Evolutionary conservation across 148 eudicot genomes (phyloP).

Genomic region (Diospyros kaki): DNA sequence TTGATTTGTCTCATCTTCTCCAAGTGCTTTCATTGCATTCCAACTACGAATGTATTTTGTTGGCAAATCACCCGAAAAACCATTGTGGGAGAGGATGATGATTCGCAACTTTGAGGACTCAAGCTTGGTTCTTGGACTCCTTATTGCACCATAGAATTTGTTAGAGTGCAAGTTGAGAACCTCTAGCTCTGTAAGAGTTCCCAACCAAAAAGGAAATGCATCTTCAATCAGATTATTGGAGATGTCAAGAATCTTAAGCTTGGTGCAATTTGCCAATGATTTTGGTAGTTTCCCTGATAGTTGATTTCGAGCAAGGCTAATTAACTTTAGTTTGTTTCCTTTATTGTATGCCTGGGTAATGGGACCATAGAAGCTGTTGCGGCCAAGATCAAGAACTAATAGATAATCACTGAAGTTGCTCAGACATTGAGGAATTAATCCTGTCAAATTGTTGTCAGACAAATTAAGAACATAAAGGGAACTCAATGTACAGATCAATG

Average conservation of each 20-base stretch:
- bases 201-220: slow-evolving; percentile 46
- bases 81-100: slow-evolving; percentile 37
- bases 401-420: slow-evolving; percentile 1
- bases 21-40: slow-evolving; percentile 22
- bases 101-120: slow-evolving; percentile 28
- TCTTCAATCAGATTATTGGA: slow-evolving; percentile 36
- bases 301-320: slow-evolving; percentile 16
- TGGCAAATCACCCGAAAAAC: slow-evolving; percentile 29
- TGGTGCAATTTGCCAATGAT: slow-evolving; percentile 18
- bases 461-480: slow-evolving; percentile 19
- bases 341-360: slow-evolving; percentile 13
- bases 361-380: slow-evolving; percentile 14
- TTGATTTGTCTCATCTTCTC: background rate
- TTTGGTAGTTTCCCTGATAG: slow-evolving; percentile 16
- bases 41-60: slow-evolving; percentile 17
- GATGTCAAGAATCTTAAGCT: slow-evolving; percentile 33
- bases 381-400: slow-evolving; percentile 5
- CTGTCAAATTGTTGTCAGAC: slow-evolving; percentile 19
- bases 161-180: slow-evolving; percentile 33
- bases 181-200: slow-evolving; percentile 29
- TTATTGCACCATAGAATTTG: slow-evolving; percentile 30
- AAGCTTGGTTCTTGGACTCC: background rate
- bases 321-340: slow-evolving; percentile 4
- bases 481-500: slow-evolving; percentile 15
- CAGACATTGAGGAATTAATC: slow-evolving; percentile 21